phyloP scores from a whole-genome alignment of 2,329 filamentous ascomycete genomes.

The Penicillium sp. region DNA sequence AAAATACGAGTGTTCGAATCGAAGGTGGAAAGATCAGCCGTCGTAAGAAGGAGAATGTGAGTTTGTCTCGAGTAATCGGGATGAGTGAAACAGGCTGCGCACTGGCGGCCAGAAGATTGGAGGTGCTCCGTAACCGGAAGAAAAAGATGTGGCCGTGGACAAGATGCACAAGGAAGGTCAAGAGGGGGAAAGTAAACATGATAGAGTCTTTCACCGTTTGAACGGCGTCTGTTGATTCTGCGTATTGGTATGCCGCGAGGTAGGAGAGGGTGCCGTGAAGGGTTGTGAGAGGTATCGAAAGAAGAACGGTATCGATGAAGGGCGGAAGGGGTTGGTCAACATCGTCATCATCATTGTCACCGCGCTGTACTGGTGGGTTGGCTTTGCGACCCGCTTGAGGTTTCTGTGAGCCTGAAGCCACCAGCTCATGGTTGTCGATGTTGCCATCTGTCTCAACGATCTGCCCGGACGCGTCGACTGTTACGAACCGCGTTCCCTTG shows the following conservation, averaged over 20 bases:
- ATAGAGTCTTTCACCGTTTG: constrained; percentile 41
- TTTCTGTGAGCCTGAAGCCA: constrained; percentile 8
- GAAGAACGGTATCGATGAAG: constrained; percentile 48
- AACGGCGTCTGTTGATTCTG: constrained; percentile 39
- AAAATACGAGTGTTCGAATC: constrained; percentile 37
- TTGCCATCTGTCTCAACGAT: constrained; percentile 24
- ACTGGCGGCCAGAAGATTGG: constrained; percentile 5
- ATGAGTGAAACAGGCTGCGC: constrained; percentile 27
- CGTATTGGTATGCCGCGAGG: constrained; percentile 53
- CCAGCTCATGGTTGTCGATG: constrained; percentile 16
- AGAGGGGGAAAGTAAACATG: constrained; percentile 45
- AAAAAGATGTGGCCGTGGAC: constrained; percentile 50
- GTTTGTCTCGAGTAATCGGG: constrained; percentile 30
- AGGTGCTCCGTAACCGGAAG: constrained; percentile 21
- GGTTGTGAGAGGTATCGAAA: constrained; percentile 47
- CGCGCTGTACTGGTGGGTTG: not conserved
- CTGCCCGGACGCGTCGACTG: constrained; percentile 33
- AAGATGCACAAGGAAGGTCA: constrained; percentile 50
- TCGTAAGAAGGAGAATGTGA: constrained; percentile 32
- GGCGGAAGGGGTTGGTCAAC: constrained; percentile 37
- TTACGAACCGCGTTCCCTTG: constrained; percentile 38
- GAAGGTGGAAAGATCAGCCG: constrained; percentile 39
- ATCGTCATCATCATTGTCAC: constrained; percentile 15
- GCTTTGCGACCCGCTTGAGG: not conserved
- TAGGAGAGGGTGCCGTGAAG: constrained; percentile 52